Percentiles rank a stretch among this genome's conserved stretches.
Conservation (phyloP, 106 monocot genomes). For the Agapanthus africanus region DNA sequence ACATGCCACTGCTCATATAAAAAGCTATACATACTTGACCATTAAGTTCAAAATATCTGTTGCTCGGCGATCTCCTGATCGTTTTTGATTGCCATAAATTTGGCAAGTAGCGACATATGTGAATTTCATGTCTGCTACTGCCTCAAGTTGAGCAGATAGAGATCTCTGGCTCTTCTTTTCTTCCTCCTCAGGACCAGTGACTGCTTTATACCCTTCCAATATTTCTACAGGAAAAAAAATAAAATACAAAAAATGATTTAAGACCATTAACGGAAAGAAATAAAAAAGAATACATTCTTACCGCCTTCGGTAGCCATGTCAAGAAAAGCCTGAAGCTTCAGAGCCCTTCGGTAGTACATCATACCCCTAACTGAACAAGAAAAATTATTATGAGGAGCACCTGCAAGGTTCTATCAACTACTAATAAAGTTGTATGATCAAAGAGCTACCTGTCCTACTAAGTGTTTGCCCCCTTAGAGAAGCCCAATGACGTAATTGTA, state of each 20-base stretch:
- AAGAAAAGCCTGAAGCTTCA: slow-evolving; percentile 97
- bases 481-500: slow-evolving; percentile 97
- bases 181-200: slow-evolving; percentile 74
- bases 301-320: slow-evolving; percentile 98
- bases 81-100: slow-evolving; percentile 94
- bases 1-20: not conserved
- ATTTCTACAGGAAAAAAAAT: slow-evolving; percentile 49
- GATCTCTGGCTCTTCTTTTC: slow-evolving; percentile 88
- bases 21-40: slow-evolving; percentile 76
- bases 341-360: slow-evolving; percentile 96
- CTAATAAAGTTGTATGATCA: not conserved
- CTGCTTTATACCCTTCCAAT: slow-evolving; percentile 93
- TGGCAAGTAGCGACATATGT: slow-evolving; percentile 97
- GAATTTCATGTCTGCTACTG: slow-evolving; percentile 97
- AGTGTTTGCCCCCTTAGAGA: slow-evolving; percentile 95
- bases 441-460: slow-evolving; percentile 78
- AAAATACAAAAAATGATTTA: not conserved
- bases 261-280: not conserved
- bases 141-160: slow-evolving; percentile 85
- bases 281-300: slow-evolving; percentile 11
- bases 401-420: not conserved
- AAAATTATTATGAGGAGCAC: not conserved
- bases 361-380: slow-evolving; percentile 83
- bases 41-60: slow-evolving; percentile 97
- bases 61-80: slow-evolving; percentile 90